A percentile compares a stretch with the other conserved stretches of the same genome.
These are phyloP conservation scores for Naumovozyma dairenensis DNA, from an alignment of 805 yeast genomes.

Conservation along the genomic window DNA sequence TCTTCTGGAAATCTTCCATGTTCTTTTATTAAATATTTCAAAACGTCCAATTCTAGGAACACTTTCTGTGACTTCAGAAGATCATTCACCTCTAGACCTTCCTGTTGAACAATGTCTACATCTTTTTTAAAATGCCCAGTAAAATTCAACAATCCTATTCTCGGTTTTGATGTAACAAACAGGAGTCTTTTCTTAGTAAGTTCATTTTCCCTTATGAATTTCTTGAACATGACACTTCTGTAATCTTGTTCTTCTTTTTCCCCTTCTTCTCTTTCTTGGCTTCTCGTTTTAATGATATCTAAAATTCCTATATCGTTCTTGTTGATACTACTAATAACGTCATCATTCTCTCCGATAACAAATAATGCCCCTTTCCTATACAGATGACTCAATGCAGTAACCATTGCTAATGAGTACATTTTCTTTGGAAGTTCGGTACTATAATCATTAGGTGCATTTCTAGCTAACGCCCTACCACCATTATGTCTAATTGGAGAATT, in stretches of 20 bases:
- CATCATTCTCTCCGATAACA: slow-evolving; percentile 55
- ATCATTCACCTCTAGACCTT: slow-evolving; percentile 76
- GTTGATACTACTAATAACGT: slow-evolving; percentile 10
- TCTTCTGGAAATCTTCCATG: too few relatives aligned
- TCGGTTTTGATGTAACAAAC: slow-evolving; percentile 54
- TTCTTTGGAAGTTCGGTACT: slow-evolving; percentile 66
- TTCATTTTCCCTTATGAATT: slow-evolving; percentile 40
- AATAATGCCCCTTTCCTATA: slow-evolving; percentile 66
- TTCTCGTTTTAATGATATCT: slow-evolving; percentile 7
- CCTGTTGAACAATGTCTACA: slow-evolving; percentile 60
- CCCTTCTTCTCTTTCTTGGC: slow-evolving; percentile 10
- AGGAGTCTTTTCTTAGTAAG: slow-evolving; percentile 43
- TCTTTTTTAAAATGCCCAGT: slow-evolving; percentile 43
- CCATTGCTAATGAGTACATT: slow-evolving; percentile 65
- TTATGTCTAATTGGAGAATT: slow-evolving; percentile 86
- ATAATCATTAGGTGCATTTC: slow-evolving; percentile 84
- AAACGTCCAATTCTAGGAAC: slow-evolving; percentile 61
- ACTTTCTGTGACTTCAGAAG: slow-evolving; percentile 69
- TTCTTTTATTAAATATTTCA: slow-evolving; percentile 46
- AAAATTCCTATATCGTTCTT: slow-evolving; percentile 18
- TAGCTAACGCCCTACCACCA: slow-evolving; percentile 84
- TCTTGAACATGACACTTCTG: slow-evolving; percentile 28
- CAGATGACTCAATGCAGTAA: slow-evolving; percentile 72
- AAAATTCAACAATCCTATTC: slow-evolving; percentile 52
- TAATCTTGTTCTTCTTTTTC: neutral